Percentiles rank a stretch among this genome's conserved stretches.
Conservation (phyloP, 441 rosid species). For the Adansonia grandidieri region DNA sequence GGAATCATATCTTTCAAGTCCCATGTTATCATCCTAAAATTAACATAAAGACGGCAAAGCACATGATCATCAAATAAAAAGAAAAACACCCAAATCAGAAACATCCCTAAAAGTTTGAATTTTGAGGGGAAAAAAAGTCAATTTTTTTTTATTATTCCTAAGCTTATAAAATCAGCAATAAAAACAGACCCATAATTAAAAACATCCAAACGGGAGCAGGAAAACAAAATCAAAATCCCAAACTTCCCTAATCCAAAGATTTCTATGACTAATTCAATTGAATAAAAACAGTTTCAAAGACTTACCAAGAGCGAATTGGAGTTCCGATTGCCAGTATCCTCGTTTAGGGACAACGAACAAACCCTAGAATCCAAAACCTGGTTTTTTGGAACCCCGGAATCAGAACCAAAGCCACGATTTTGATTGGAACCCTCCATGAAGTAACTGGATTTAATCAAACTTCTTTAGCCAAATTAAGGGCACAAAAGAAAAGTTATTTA, state of each 20-base stretch:
- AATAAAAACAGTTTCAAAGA: constrained; percentile 4
- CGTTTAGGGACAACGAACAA: constrained; percentile 22
- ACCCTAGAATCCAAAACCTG: constrained; percentile 35
- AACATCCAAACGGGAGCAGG: neutral
- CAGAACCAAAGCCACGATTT: constrained; percentile 7
- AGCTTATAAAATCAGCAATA: neutral
- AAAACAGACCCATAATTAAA: neutral
- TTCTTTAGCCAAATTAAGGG: neutral
- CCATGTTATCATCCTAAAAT: constrained; percentile 31
- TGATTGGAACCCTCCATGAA: constrained; percentile 35
- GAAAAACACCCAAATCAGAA: neutral
- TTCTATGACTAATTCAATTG: neutral
- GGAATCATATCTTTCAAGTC: constrained; percentile 22
- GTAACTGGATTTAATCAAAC: neutral
- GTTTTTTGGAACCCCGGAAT: constrained; percentile 11
- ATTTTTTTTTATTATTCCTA: neutral
- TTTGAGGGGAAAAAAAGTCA: neutral
- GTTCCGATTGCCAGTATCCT: neutral
- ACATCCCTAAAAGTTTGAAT: neutral
- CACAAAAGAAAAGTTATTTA: neutral
- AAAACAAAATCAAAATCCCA: neutral
- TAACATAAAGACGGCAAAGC: constrained; percentile 1
- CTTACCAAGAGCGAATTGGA: constrained; percentile 26
- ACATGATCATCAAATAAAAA: neutral
- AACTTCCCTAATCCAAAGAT: neutral